These are phyloP conservation scores for Lagenidium sp. DNA, from an alignment of 352 stramenopile genomes.

Conservation along the genomic window DNA sequence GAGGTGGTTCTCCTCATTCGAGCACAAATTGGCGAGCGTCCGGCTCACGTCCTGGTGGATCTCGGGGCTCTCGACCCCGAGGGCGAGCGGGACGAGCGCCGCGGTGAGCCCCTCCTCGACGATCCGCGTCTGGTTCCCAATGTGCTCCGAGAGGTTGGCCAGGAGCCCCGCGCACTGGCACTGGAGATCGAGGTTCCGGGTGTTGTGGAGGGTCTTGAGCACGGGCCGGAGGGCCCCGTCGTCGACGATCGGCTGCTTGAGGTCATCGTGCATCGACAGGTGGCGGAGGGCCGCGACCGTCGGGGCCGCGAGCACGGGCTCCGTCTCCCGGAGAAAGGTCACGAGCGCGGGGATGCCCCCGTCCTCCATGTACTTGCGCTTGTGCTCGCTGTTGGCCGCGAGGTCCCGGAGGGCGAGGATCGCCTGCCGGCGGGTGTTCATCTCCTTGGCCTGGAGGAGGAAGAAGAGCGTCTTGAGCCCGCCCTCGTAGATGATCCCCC, in stretches of 20 bases:
- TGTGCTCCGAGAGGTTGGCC: slow-evolving; percentile 91
- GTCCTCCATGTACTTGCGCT: slow-evolving; percentile 81
- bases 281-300: slow-evolving; percentile 88
- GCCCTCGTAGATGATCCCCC: slow-evolving; percentile 76
- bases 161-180: slow-evolving; percentile 91
- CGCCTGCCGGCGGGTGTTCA: slow-evolving; percentile 89
- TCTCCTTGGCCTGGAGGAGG: slow-evolving; percentile 85
- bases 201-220: slow-evolving; percentile 78
- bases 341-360: slow-evolving; percentile 85
- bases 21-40: slow-evolving; percentile 89
- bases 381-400: slow-evolving; percentile 83
- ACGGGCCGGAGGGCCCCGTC: slow-evolving; percentile 74
- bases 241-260: slow-evolving; percentile 86
- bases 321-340: slow-evolving; percentile 81
- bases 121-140: slow-evolving; percentile 88
- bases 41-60: slow-evolving; percentile 92
- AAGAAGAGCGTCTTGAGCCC: slow-evolving; percentile 90
- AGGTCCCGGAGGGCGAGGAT: slow-evolving; percentile 87
- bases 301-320: slow-evolving; percentile 85
- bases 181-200: slow-evolving; percentile 86
- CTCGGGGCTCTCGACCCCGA: slow-evolving; percentile 76
- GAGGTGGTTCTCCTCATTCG: slow-evolving; percentile 94
- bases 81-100: slow-evolving; percentile 71
- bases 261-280: slow-evolving; percentile 65
- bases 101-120: slow-evolving; percentile 86